Base-by-base conservation (phyloP, 2,329 filamentous ascomycete genomes). In the Blastomyces parvus region DNA sequence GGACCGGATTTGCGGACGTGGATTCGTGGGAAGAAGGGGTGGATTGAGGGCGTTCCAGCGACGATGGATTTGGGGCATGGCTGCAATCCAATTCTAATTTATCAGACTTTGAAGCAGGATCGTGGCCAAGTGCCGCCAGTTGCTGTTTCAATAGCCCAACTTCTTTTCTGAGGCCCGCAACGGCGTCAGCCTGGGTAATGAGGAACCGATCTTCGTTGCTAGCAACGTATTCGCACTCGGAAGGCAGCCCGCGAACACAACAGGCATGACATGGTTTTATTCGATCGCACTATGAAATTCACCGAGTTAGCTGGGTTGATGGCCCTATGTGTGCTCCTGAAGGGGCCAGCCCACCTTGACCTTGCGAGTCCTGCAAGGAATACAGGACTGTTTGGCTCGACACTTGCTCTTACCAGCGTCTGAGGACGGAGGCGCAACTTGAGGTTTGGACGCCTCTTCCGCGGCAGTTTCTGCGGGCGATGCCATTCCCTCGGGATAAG, bases 81-180 rank as follows among this genome's bases (percentile, higher is more conserved):
- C 11, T 30, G 11, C 11, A 4, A 13, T 25, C 19, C 17, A 9
- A 25, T 14, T 53, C 59, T 11, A 3, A 25, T 11, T 14, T 19
- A 40, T 53, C 59, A 36, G 30, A 27, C 36, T 44, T 27, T 30
- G 48, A 40, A 19, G 30, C 14, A 14, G 44, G 44, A 38, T 19
- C n/a, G 11, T 53, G 44, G 8, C 48, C 59, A 38, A 97, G 80
- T 71, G 89, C 90, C 0, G 94, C 94, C 60, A 97, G 79, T 74
- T 91, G 88, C 77, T 88, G 89, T 82, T 97, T 99, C 83, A 63
- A 33, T n/a, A 11, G 17, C 17, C 19, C 46, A 36, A 63, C 62
- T 56, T 63, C 62, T 11, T 57, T 61, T 36, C 67, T 62, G n/a
- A 73, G 66, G 38, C 67, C 67, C 25, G 72, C 71, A 27, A 73